These are phyloP conservation scores for Myriosclerotinia duriaeana DNA, from an alignment of 2,329 filamentous ascomycete genomes.

Conservation along the genomic window DNA sequence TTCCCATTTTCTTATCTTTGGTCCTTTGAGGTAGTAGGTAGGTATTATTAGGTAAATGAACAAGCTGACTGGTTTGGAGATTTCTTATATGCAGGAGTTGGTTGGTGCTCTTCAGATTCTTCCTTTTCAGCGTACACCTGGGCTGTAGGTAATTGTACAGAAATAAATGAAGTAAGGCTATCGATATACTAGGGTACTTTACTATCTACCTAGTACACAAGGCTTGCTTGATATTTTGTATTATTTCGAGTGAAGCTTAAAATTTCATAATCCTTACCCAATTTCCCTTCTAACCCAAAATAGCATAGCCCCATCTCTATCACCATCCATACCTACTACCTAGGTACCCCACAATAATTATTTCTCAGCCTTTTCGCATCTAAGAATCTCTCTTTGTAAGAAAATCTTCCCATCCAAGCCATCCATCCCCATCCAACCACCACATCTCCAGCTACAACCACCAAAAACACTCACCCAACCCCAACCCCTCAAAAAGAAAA, in stretches of 20 bases:
- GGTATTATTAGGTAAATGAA: too few species aligned
- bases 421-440: not conserved
- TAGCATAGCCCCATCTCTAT: not conserved
- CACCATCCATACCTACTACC: too few species aligned
- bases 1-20: not conserved
- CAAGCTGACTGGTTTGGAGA: too few species aligned
- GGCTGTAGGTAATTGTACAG: too few species aligned
- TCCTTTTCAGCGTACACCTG: too few species aligned
- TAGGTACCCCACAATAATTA: conserved; percentile 16
- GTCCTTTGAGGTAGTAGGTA: too few species aligned
- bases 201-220: too few species aligned
- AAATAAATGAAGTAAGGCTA: too few species aligned
- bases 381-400: too few species aligned
- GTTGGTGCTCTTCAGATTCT: not conserved
- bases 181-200: too few species aligned
- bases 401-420: not conserved
- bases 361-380: conserved; percentile 1
- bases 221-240: too few species aligned
- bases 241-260: too few species aligned
- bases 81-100: not conserved
- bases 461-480: not conserved
- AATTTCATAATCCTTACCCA: not conserved
- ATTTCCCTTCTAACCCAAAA: not conserved
- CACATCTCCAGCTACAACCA: not conserved
- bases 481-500: not conserved